Base-by-base conservation (phyloP, 257 asterid genomes). In the Gardenia jasminoides region DNA sequence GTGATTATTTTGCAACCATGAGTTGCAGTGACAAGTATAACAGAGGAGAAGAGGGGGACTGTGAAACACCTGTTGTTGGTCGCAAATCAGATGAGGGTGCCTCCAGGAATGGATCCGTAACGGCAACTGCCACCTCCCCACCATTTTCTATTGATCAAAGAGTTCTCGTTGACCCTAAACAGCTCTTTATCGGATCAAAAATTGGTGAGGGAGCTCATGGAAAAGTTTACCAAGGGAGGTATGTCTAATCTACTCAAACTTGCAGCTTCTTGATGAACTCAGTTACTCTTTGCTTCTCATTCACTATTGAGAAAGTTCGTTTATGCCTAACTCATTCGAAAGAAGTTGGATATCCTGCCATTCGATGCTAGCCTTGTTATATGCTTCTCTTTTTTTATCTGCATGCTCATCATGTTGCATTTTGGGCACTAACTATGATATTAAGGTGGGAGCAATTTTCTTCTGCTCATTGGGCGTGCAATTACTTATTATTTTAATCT, bases 201-300 rank as follows among this genome's bases (percentile, higher is more conserved):
- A 88, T 94, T 71, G 99, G 99, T 0, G 96, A 94, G 84, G 99
- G 99, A 67, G 99, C 99, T 89, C 99, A 94, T 87, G 99, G 98
- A 12, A 94, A 94, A 84, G 99, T 94, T 80, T 94, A 90, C 82
- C 91, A 93, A 86, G 99, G 99, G 86, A 94, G 98, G 98, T 94
- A 28, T 41, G 91, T 87, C 1, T 78, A 56, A 48, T 56, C 7
- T 56, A 20, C 64, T 20, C 69, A n/a, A 6, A 22, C 20, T 24
- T 26, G 8, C 36, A 15, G 39, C 24, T 31, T 74, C 22, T n/a
- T 74, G 30, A 19, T 41, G 44, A 41, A 15, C 61, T 43, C 41
- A 13, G 50, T 72, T 26, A 72, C 10, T 5, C 50, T 36, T 52
- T 72, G 13, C 76, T 52, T 22, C 52, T 2, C n/a, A 44, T n/a